Conservation (phyloP, 805 yeast species). For the Candida rishiriensis region DNA sequence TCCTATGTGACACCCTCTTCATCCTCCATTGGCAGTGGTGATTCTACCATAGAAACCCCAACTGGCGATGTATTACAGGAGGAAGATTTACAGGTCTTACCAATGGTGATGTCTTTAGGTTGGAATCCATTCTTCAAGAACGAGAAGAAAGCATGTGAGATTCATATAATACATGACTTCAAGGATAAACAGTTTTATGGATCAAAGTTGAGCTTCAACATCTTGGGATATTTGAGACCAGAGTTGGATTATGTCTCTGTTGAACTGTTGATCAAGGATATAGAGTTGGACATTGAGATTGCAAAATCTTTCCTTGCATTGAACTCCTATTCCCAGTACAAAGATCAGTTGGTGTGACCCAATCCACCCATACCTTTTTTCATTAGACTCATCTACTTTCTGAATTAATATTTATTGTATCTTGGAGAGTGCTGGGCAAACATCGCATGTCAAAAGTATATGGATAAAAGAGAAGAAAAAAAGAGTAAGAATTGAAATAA, state of each 20-base stretch:
- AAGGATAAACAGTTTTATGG: slow-evolving; percentile 66
- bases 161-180: slow-evolving; percentile 80
- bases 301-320: slow-evolving; percentile 48
- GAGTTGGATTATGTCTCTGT: slow-evolving; percentile 77
- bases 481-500: too few species aligned
- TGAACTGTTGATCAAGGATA: slow-evolving; percentile 83
- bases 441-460: too few species aligned
- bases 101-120: slow-evolving; percentile 95
- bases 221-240: slow-evolving; percentile 88
- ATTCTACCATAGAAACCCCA: slow-evolving; percentile 47
- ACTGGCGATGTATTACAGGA: slow-evolving; percentile 53
- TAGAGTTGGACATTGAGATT: slow-evolving; percentile 69
- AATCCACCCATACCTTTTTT: too few species aligned
- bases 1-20: slow-evolving; percentile 3
- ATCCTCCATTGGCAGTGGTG: slow-evolving; percentile 31
- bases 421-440: too few species aligned
- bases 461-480: too few species aligned
- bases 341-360: slow-evolving; percentile 12
- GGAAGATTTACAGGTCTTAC: slow-evolving; percentile 46
- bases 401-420: too few species aligned
- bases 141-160: slow-evolving; percentile 74
- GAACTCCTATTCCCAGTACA: slow-evolving; percentile 36
- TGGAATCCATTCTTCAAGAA: slow-evolving; percentile 92
- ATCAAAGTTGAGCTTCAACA: slow-evolving; percentile 59
- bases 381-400: too few species aligned